Conservation (phyloP, 495 filamentous ascomycete species). For the Aspergillus mulundensis region DNA sequence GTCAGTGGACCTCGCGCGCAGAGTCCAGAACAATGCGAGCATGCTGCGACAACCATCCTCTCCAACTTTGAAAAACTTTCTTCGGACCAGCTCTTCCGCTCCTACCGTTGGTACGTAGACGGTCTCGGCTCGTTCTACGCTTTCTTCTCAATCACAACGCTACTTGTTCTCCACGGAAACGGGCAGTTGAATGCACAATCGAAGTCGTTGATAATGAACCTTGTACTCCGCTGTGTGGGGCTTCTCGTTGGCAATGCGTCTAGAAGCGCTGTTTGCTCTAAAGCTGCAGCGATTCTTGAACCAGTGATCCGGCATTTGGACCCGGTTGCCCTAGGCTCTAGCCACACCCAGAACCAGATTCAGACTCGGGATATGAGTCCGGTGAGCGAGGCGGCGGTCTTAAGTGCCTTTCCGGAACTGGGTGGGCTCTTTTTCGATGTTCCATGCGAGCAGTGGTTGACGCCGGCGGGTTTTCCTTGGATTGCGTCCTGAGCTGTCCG, state of each 20-base stretch:
- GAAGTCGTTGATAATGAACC: background rate
- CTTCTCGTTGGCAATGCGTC: background rate
- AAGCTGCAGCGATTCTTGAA: background rate
- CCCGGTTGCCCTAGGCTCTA: background rate
- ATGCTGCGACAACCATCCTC: background rate
- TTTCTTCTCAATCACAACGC: background rate
- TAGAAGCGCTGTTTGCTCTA: background rate
- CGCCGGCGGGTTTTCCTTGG: background rate
- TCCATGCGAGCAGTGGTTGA: background rate
- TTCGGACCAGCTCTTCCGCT: background rate
- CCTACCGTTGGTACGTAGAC: background rate
- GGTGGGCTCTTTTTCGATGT: background rate
- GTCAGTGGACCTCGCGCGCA: background rate
- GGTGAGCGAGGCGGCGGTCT: background rate
- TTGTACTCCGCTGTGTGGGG: background rate
- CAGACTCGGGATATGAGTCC: background rate
- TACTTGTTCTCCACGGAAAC: background rate
- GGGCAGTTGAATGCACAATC: background rate
- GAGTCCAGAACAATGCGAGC: background rate
- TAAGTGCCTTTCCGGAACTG: background rate
- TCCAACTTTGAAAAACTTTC: background rate
- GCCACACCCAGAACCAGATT: background rate
- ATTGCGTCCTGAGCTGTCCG: background rate
- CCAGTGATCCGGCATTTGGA: background rate
- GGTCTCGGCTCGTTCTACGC: background rate